Evolutionary conservation across 805 yeast species (phyloP), one percentile per base, ranked within the genome.

Genomic region (Tetrapisispora namnaoensis): DNA sequence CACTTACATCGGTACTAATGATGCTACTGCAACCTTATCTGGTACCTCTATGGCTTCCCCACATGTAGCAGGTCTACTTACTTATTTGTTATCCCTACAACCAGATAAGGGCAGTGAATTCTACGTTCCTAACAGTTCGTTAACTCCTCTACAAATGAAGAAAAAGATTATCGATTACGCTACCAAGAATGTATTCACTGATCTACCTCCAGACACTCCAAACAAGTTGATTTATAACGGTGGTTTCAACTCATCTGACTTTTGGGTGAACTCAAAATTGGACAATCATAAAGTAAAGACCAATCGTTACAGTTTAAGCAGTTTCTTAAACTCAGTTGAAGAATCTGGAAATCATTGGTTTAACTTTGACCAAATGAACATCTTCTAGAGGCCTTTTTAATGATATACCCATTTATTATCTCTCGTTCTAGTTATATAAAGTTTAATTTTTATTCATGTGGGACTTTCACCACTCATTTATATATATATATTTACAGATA

Each of bases 1-100:
- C 41, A 84, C 91, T 37, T 86, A 84, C 66, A 85, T 82, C 65
- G 93, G 95, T 41, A 80, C 88, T 4, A 74, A 76, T 46, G 69
- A 78, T 47, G 86, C 89, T 40, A 83, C 91, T 56, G 89, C 93
- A 42, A 79, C 86, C 37, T 74, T 86, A 65, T 85, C 95, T 37
- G 99, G 99, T 70, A 91, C 97, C 11, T 91, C 98, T 16, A 91
- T 91, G 99, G 96, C 98, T 21, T 85, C 97, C 37, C 98, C 99
- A 42, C 96, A 89, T 63, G 90, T 90, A 57, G 83, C 89, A 51
- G 99, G 99, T 58, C 75, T 91, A 66, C 79, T 89, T 62, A 78
- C 96, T 9, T 91, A 91, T 76, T 91, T 79, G 71, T 73, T 90
- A 65, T 83, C 95, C 7, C 77, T 89, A 68, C 87, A 85, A 70